Percentiles rank a stretch among this genome's conserved stretches.
Conservation (phyloP, 2,329 filamentous ascomycete genomes). For the Triangularia setosa region DNA sequence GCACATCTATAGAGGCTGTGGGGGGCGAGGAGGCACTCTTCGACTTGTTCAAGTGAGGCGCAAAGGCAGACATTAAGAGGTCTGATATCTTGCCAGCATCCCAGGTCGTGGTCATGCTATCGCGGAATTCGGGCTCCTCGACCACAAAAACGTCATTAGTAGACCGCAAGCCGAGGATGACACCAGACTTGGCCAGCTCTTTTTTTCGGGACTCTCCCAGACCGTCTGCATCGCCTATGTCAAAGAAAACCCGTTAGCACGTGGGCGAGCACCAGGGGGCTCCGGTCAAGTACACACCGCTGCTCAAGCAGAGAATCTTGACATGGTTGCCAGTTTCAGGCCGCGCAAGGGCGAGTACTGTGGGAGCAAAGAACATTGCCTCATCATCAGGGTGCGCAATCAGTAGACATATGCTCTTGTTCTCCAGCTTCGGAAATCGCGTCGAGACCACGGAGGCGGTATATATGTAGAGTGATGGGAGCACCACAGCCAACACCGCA, state of each 20-base stretch:
- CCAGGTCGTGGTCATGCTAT: constrained; percentile 84
- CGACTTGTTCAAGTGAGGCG: constrained; percentile 53
- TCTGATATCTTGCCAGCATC: constrained; percentile 63
- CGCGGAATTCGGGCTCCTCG: constrained; percentile 77
- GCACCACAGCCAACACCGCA: constrained; percentile 38
- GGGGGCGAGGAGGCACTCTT: constrained; percentile 32
- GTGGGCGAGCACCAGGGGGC: background rate
- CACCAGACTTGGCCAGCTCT: constrained; percentile 77
- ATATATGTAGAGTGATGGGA: constrained; percentile 52
- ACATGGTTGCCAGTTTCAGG: constrained; percentile 82
- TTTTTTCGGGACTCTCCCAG: constrained; percentile 77
- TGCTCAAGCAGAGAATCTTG: constrained; percentile 90
- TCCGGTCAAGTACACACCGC: constrained; percentile 46
- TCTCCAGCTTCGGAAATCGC: constrained; percentile 63
- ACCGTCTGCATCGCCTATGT: constrained; percentile 76
- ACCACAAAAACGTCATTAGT: constrained; percentile 82
- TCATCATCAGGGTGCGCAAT: constrained; percentile 98
- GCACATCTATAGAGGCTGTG: constrained; percentile 64
- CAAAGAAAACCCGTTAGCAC: background rate
- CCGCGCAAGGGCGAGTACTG: constrained; percentile 75
- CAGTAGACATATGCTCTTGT: constrained; percentile 85
- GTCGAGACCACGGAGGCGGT: constrained; percentile 43
- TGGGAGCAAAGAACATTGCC: constrained; percentile 98
- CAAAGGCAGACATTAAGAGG: constrained; percentile 70
- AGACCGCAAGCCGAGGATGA: constrained; percentile 68